Conservation (phyloP, 164 flowering plant genomes). For the Euptelea pleiosperma region DNA sequence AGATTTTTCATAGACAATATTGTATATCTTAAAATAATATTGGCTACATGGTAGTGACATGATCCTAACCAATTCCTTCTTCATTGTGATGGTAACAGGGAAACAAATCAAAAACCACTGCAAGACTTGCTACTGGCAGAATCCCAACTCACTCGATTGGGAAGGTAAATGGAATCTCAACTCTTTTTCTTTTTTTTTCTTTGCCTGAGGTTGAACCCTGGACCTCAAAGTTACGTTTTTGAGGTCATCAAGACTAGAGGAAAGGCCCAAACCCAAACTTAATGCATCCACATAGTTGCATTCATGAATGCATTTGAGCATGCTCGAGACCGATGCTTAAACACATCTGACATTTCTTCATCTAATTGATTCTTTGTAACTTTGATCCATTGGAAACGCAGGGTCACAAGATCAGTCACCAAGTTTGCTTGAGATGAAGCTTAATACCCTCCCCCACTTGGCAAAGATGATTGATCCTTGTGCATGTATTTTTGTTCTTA, state of each 20-base stretch:
- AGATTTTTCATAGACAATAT: no score
- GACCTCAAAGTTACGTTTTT: no score
- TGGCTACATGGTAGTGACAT: no score
- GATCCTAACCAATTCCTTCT: not conserved
- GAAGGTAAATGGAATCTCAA: constrained; percentile 20
- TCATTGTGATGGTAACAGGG: constrained; percentile 14
- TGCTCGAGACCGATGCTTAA: not conserved
- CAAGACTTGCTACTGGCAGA: constrained; percentile 28
- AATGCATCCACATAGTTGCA: no score
- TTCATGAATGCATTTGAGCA: no score
- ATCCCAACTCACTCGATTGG: constrained; percentile 30
- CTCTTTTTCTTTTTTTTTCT: not conserved
- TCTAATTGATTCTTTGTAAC: not conserved
- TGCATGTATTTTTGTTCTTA: constrained; percentile 1
- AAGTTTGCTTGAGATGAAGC: constrained; percentile 10
- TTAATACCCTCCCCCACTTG: not conserved
- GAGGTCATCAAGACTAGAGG: no score
- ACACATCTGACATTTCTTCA: not conserved
- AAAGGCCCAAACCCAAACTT: no score
- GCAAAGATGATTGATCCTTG: constrained; percentile 1
- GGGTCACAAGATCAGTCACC: constrained; percentile 19
- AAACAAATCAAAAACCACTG: constrained; percentile 15
- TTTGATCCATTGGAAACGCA: constrained; percentile 5
- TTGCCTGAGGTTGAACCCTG: no score
- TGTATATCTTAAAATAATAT: no score